Conservation (phyloP, 1,284 basidiomycete species). For the Ceraceosorus bombacis region DNA sequence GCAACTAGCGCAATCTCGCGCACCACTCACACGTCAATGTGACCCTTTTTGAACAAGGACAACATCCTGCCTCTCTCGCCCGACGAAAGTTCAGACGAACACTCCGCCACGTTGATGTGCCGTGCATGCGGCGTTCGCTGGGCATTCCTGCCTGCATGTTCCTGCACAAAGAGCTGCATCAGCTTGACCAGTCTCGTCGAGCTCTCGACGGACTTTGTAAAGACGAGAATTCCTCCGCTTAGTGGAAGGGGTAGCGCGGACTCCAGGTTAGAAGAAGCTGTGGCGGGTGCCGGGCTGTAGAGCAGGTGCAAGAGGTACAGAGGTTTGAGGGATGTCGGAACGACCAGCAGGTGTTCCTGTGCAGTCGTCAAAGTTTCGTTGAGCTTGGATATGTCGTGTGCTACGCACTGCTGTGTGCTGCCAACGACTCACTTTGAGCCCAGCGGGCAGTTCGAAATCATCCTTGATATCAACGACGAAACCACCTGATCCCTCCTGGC, state of each 20-base stretch:
- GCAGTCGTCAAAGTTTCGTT: too few species aligned
- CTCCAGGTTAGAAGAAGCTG: conserved; percentile 51
- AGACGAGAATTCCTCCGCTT: conserved; percentile 63
- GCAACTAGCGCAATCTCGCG: neutral
- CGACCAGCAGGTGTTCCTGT: conserved; percentile 65
- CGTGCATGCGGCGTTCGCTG: conserved; percentile 12
- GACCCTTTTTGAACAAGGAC: conserved; percentile 68
- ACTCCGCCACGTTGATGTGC: conserved; percentile 51
- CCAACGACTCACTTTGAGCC: conserved; percentile 9
- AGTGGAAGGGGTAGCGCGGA: too few species aligned
- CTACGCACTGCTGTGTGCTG: too few species aligned
- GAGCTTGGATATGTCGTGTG: too few species aligned
- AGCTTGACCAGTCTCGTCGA: conserved; percentile 73
- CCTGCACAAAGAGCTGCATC: conserved; percentile 68
- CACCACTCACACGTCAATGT: conserved; percentile 68
- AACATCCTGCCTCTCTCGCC: conserved; percentile 70
- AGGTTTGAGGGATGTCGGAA: conserved; percentile 73
- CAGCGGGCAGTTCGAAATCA: conserved; percentile 45
- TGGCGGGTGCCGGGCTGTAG: conserved; percentile 50
- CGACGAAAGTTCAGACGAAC: conserved; percentile 76
- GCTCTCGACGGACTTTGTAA: conserved; percentile 91
- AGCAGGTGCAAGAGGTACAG: conserved; percentile 81
- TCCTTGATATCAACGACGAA: conserved; percentile 57
- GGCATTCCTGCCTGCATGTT: conserved; percentile 7
- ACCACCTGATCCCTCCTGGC: conserved; percentile 49